phyloP scores from a whole-genome alignment of 176 grass and related monocot species.

The Carex littledalei region DNA sequence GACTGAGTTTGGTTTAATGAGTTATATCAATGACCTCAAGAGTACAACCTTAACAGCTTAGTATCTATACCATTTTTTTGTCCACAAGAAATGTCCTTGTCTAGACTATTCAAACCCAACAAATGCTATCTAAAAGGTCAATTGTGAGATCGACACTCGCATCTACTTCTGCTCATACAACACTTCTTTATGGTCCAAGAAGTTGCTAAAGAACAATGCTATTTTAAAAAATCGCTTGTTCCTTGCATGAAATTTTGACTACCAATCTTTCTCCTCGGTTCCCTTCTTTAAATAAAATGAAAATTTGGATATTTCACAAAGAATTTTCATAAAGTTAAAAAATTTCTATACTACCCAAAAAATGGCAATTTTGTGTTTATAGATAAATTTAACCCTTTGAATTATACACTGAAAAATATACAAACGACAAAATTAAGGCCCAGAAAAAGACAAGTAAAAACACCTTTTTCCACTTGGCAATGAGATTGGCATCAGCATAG shows the following conservation, averaged over 20 bases:
- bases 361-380: background rate
- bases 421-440: background rate
- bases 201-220: background rate
- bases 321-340: background rate
- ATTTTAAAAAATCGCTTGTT: background rate
- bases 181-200: background rate
- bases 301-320: background rate
- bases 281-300: background rate
- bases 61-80: background rate
- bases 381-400: background rate
- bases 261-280: background rate
- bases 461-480: slow-evolving; percentile 57
- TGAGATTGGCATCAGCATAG: slow-evolving; percentile 40
- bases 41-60: background rate
- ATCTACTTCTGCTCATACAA: background rate
- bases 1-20: background rate
- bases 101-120: background rate
- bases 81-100: background rate
- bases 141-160: background rate
- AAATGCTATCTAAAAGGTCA: background rate
- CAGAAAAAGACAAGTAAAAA: background rate
- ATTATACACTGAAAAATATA: background rate
- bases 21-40: background rate
- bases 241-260: background rate
- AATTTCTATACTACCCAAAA: background rate